These are phyloP conservation scores for Wickerhamomyces canadensis DNA, from an alignment of 805 yeast species.

Conservation along the genomic window DNA sequence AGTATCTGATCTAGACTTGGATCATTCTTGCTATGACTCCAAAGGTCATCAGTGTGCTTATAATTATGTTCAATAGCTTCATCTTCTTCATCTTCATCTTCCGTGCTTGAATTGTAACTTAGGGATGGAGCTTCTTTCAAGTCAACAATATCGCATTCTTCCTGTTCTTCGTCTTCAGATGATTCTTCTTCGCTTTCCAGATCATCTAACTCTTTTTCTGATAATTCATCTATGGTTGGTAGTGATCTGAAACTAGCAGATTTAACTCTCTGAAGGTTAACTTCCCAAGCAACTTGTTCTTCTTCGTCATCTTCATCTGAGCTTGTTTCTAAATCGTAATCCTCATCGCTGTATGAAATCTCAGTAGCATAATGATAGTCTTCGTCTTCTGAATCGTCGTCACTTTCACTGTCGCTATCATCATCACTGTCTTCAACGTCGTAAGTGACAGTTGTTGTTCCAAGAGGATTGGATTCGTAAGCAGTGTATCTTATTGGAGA, in stretches of 20 bases:
- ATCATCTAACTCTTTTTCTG: conserved; percentile 16
- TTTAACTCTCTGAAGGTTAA: conserved; percentile 1
- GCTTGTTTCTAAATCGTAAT: conserved; percentile 7
- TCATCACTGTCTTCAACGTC: conserved; percentile 3
- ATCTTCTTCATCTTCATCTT: conserved; percentile 1
- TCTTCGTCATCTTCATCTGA: conserved; percentile 8
- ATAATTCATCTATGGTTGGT: conserved; percentile 20
- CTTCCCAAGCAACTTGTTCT: conserved; percentile 8
- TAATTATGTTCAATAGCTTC: neutral
- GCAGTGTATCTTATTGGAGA: conserved; percentile 4
- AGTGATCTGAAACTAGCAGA: conserved; percentile 14
- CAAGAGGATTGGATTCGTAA: conserved; percentile 3
- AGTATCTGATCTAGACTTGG: neutral
- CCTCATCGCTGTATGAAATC: conserved; percentile 5
- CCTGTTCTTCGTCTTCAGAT: conserved; percentile 7
- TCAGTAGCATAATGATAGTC: conserved; percentile 12
- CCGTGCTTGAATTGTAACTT: neutral
- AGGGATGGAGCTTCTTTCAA: neutral
- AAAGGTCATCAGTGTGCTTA: neutral
- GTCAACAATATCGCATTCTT: conserved; percentile 1
- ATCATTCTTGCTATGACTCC: neutral
- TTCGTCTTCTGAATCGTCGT: conserved; percentile 8
- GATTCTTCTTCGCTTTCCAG: conserved; percentile 10
- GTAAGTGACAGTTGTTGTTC: conserved; percentile 5
- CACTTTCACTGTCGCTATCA: conserved; percentile 11